Evolutionary conservation across 139 green algal species (phyloP), one percentile per base, ranked within the genome.

Genomic region (Chlamydomonas sphaeroides): DNA sequence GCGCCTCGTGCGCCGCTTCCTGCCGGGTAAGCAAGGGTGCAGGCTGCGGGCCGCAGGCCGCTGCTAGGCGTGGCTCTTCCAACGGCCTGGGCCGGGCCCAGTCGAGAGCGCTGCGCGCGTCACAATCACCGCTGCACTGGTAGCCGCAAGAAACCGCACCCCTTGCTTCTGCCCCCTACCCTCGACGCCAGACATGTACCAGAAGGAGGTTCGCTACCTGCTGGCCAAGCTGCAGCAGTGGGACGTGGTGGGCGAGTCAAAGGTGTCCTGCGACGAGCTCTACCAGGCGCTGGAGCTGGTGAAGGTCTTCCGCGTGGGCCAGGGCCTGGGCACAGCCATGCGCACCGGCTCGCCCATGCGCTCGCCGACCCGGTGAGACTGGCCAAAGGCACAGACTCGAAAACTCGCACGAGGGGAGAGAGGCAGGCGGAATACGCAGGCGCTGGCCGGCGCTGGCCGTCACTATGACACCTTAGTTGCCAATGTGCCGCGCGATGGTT

Each of bases 221-320:
- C 84, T 91, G 65, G 77, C 80, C 28, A 79, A 86, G 74, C 73
- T 91, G 65, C 86, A 91, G 66, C 81, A 89, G 45, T 92, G 86
- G 86, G 89, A 92, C 66, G 30, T 91, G n/a, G 21, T 53, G 15
- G 84, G 86, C 41, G 82, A 84, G 26, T 48, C 75, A 33, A 79
- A 78, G n/a, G 18, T 61, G 4, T 65, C 68, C 26, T 79, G 80
- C 41, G 73, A 86, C 0, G 86, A 90, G 72, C 35, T 89, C 1
- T 89, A 86, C 73, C 56, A 62, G 81, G 82, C 77, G 3, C 39
- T 90, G 77, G 86, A 90, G 77, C 70, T 90, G 36, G 81, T 78
- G n/a, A 49, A 35, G 20, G 69, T 90, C 32, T 88, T 84, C 81
- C 67, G 82, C 2, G 82, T 89, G 36, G 85, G 85, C 20, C 74